Evolutionary conservation across 2,329 filamentous ascomycete genomes (phyloP), one percentile per base, ranked within the genome.

Genomic region (Chrysoporthe cubensis): DNA sequence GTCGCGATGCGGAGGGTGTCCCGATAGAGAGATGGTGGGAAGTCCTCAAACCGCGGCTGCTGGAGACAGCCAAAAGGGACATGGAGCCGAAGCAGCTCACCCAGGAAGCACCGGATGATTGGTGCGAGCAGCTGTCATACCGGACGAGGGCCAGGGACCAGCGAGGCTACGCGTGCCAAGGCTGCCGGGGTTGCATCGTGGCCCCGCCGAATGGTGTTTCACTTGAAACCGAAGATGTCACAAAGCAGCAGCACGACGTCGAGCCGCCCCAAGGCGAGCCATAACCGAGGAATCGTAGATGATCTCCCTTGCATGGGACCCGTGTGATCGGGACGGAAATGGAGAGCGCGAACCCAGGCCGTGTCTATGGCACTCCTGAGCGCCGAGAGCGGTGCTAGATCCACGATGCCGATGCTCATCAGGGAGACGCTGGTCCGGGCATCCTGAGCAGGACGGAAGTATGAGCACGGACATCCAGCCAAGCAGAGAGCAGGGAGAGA

Each of bases 181-280:
- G 70, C 70, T 68, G 62, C 61, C 64, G 62, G 57, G 68, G 65
- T 71, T 75, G 74, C 73, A 71, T 73, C 73, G 72, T 70, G 44
- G 72, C 76, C 74, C 69, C 65, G 73, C 70, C 73, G 58, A 60
- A 60, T 66, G 70, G 71, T 74, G 81, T 83, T 81, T 83, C 79
- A 79, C 74, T 71, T 81, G 82, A 84, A 83, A 84, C 81, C 73
- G 73, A 75, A 78, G 73, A 74, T 74, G 82, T 84, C 78, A 78
- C 80, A 82, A 75, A 74, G 66, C 71, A 71, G 46, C 50, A 56
- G 54, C 56, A 64, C 21, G 37, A 52, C 48, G n/a, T 62, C 50
- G 63, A 56, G 48, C 63, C 42, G 58, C 43, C 34, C 66, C 21
- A 44, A 34, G 57, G 54, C 64, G 54, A 50, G 42, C 44, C 56